Conservation (phyloP, 2,329 filamentous ascomycete genomes). For the Fusarium pilosicola region DNA sequence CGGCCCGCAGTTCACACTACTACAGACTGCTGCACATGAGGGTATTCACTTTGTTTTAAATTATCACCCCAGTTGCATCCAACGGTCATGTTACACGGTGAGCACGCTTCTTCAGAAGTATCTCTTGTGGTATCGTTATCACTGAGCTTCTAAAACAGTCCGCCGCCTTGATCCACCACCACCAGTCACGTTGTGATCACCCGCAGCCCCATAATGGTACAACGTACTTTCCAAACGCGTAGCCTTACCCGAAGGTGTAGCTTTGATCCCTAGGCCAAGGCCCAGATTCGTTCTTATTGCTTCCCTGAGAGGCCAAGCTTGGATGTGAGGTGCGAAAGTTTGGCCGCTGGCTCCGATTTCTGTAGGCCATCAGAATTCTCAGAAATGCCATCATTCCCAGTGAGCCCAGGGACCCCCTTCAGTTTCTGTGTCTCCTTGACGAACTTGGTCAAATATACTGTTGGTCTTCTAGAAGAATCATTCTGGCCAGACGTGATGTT, state of each 20-base stretch:
- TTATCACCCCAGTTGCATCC: neutral
- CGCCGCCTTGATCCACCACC: neutral
- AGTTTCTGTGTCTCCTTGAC: conserved; percentile 57
- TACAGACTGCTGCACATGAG: neutral
- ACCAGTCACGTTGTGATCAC: neutral
- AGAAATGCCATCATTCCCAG: conserved; percentile 43
- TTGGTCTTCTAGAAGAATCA: conserved; percentile 51
- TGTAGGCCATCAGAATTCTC: conserved; percentile 11
- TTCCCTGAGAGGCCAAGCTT: conserved; percentile 33
- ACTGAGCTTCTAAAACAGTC: conserved; percentile 5
- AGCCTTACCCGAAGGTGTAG: neutral
- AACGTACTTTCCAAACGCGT: neutral
- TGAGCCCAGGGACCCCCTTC: conserved; percentile 48
- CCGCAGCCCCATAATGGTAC: conserved; percentile 10
- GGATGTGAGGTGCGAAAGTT: conserved; percentile 38
- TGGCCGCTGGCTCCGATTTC: conserved; percentile 19
- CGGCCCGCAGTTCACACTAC: neutral
- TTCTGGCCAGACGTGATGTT: conserved; percentile 65
- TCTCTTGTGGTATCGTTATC: conserved; percentile 9
- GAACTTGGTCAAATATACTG: conserved; percentile 61
- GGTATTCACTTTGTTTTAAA: neutral
- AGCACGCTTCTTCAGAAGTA: neutral
- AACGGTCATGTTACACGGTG: neutral
- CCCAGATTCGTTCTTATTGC: neutral
- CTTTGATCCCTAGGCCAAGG: neutral